These are phyloP conservation scores for Hypoxylon rickii DNA, from an alignment of 495 filamentous ascomycete genomes.

Conservation along the genomic window DNA sequence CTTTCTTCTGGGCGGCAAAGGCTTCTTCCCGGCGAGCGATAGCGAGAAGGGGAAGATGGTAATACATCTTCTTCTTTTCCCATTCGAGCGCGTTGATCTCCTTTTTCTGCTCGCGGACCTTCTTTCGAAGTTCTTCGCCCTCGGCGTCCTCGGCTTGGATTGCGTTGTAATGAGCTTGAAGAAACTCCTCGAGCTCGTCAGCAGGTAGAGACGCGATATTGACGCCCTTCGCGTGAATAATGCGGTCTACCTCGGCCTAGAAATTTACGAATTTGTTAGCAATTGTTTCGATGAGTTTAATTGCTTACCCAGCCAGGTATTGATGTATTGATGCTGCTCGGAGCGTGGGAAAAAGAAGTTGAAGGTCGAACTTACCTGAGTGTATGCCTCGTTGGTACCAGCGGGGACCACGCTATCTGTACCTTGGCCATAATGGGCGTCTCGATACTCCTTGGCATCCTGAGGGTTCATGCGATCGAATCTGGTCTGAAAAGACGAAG, in stretches of 20 bases:
- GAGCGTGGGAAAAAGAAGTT: not conserved
- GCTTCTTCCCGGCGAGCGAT: not conserved
- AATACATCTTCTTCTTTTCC: not conserved
- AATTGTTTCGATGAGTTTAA: no score
- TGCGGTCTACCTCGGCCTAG: not conserved
- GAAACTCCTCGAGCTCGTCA: no score
- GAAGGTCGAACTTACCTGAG: constrained; percentile 10
- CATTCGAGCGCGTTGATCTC: not conserved
- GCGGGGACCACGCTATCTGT: not conserved
- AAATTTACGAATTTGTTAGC: not conserved
- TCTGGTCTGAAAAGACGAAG: constrained; percentile 4
- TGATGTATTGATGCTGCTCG: not conserved
- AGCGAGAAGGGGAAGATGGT: not conserved
- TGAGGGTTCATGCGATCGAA: constrained; percentile 35
- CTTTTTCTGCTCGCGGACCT: not conserved
- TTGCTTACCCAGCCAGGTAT: no score
- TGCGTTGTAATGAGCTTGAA: not conserved
- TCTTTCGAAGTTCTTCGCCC: not conserved
- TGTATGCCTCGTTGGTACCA: constrained; percentile 11
- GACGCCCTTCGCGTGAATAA: not conserved
- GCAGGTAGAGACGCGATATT: not conserved
- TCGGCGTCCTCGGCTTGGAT: not conserved
- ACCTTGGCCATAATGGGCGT: constrained; percentile 3
- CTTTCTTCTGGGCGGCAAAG: no score
- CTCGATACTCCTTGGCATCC: constrained; percentile 9